Conservation (phyloP, 2,329 filamentous ascomycete species). For the Tolypocladium tundrense region DNA sequence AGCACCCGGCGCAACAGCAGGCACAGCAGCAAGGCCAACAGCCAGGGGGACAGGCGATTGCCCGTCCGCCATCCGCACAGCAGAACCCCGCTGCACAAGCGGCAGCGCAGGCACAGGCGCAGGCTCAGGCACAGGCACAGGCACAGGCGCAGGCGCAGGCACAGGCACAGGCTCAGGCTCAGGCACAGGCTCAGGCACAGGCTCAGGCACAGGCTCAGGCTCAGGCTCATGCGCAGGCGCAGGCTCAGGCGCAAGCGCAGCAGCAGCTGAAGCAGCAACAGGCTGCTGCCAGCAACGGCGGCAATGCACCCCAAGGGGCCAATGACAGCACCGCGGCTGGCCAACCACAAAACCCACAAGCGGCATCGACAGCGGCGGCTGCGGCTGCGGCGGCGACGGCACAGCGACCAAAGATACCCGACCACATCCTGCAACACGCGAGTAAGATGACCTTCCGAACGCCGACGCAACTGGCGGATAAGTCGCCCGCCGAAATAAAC, state of each 20-base stretch:
- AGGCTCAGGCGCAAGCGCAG: slow-evolving; percentile 3
- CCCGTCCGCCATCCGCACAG: slow-evolving; percentile 1
- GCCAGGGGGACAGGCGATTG: background rate
- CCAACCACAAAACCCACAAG: slow-evolving; percentile 10
- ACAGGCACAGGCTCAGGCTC: slow-evolving; percentile 7
- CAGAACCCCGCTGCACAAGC: slow-evolving; percentile 7
- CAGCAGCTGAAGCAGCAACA: slow-evolving; percentile 2
- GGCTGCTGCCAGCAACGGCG: background rate
- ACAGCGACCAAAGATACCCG: slow-evolving; percentile 25
- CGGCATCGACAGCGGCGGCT: background rate
- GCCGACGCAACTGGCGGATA: slow-evolving; percentile 30
- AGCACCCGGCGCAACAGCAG: slow-evolving; percentile 5
- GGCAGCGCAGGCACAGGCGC: background rate
- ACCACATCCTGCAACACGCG: slow-evolving; percentile 36
- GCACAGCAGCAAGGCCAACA: slow-evolving; percentile 2
- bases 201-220: slow-evolving; percentile 5
- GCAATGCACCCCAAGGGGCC: background rate
- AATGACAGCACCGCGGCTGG: slow-evolving; percentile 3
- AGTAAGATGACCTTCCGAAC: slow-evolving; percentile 36
- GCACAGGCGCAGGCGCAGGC: slow-evolving; percentile 5
- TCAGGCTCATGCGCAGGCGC: slow-evolving; percentile 9
- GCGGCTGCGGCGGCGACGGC: slow-evolving; percentile 9
- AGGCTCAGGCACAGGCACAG: background rate
- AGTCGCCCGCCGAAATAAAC: slow-evolving; percentile 29
- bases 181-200: no score